Base-by-base conservation (phyloP, 352 stramenopile species). In the Globisporangium solare region DNA sequence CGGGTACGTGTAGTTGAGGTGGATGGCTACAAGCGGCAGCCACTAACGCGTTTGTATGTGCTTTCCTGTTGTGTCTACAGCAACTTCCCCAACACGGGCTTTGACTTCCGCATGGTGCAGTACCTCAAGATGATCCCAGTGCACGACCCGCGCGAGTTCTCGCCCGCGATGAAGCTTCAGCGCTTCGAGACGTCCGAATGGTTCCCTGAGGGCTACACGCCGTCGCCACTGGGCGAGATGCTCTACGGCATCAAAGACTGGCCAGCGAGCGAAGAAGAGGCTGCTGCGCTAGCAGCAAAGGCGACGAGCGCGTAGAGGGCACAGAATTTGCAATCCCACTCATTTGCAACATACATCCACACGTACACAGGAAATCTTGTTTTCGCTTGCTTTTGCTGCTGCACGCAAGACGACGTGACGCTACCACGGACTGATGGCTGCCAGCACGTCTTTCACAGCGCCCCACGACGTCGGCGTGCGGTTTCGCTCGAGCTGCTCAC, bases 391-490 rank as follows among this genome's bases (percentile, higher is more conserved):
- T 21, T 45, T 17, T 8, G 7, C 31, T 8, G 7, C 31, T 42
- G 10, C 14, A 17, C 37, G 37, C 37, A 42, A 42, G 11, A 17
- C 37, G 11, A 17, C 10, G 2, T 42, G 11, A 17, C 10, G 2
- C 10, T 71, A 92, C 83, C 83, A 93, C 27, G 83, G 83, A 58
- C 80, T 93, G 46, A 93, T 89, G 13, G 70, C 74, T 45, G 77
- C 70, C 18, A 93, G 66, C 6, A 55, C 68, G 5, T 84, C 79
- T 53, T 82, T 87, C 5, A 78, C 52, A 7, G 70, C 45, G 53
- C 73, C 72, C 83, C 76, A 88, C 15, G 67, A 67, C 35, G 68
- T 68, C 37, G 62, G 62, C 1, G 24, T 60, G 8, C 56, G 50
- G 42, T 58, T 50, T 7, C 67, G 47, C 48, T 55, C 32, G 27